Evolutionary conservation across 768 basidiomycete species (phyloP).

Genomic region (Boletus pseudopeckii): DNA sequence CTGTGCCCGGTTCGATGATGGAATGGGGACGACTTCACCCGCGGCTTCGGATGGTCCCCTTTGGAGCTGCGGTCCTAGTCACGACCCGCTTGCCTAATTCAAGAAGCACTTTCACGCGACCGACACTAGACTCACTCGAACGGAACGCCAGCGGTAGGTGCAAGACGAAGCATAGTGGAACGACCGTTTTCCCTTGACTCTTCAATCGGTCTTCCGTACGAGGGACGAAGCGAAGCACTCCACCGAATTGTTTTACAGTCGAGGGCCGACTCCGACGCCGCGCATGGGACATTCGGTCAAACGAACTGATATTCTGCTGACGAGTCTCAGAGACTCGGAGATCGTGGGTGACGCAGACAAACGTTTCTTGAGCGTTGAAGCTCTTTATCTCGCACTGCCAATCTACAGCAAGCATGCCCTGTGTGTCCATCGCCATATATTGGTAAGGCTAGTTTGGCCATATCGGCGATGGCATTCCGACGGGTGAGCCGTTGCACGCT

Average conservation of each 20-base stretch:
- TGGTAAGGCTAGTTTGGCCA: background rate
- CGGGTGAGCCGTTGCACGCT: background rate
- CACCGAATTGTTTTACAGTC: background rate
- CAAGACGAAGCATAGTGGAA: too few relatives aligned
- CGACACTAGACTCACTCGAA: background rate
- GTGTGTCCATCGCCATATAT: background rate
- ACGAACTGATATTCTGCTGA: background rate
- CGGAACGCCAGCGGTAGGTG: too few relatives aligned
- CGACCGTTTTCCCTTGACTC: too few relatives aligned
- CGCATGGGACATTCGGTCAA: background rate
- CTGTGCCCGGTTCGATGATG: background rate
- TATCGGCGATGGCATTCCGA: slow-evolving; percentile 1
- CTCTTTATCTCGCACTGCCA: background rate
- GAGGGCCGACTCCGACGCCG: background rate
- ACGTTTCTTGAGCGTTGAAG: background rate
- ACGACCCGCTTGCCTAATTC: slow-evolving; percentile 1
- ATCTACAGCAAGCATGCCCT: background rate
- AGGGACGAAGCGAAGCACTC: too few relatives aligned
- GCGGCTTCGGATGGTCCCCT: background rate
- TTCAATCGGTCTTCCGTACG: too few relatives aligned
- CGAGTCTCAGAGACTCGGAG: background rate
- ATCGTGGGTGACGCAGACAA: background rate
- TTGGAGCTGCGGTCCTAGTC: background rate
- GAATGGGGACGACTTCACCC: background rate
- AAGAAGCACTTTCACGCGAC: slow-evolving; percentile 7